Evolutionary conservation across 164 flowering plant species (phyloP).

Genomic region (Tetracentron sinense): DNA sequence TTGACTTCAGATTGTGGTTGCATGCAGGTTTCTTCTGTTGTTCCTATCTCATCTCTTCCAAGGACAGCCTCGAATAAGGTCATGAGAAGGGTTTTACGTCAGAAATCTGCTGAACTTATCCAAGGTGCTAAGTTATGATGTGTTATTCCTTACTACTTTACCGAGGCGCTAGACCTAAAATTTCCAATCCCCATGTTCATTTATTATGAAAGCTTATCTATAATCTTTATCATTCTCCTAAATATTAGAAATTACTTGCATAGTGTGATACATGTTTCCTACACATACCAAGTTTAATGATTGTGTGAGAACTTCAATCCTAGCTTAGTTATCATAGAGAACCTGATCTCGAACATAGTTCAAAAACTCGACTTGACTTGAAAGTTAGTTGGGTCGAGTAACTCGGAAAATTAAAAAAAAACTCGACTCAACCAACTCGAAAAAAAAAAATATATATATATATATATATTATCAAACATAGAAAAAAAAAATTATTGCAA

Average conservation of each 20-base stretch:
- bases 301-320: too few relatives aligned
- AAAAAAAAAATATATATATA: too few relatives aligned
- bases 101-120: constrained; percentile 47
- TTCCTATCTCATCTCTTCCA: constrained; percentile 62
- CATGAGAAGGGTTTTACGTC: constrained; percentile 86
- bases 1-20: background rate
- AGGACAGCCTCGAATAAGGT: constrained; percentile 94
- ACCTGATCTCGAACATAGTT: too few relatives aligned
- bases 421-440: too few relatives aligned
- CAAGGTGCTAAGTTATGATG: constrained; percentile 47
- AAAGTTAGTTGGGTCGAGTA: too few relatives aligned
- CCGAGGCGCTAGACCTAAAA: background rate
- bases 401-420: too few relatives aligned
- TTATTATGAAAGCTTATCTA: background rate
- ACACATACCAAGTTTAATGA: too few relatives aligned
- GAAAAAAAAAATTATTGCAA: too few relatives aligned
- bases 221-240: background rate
- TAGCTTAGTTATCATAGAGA: too few relatives aligned
- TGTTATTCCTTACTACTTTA: background rate
- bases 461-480: too few relatives aligned
- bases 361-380: too few relatives aligned
- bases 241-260: too few relatives aligned
- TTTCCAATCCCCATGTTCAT: background rate
- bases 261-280: background rate
- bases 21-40: constrained; percentile 55